Evolutionary conservation across 2,329 filamentous ascomycete genomes (phyloP).

Genomic region (Microdochium trichocladiopsis): DNA sequence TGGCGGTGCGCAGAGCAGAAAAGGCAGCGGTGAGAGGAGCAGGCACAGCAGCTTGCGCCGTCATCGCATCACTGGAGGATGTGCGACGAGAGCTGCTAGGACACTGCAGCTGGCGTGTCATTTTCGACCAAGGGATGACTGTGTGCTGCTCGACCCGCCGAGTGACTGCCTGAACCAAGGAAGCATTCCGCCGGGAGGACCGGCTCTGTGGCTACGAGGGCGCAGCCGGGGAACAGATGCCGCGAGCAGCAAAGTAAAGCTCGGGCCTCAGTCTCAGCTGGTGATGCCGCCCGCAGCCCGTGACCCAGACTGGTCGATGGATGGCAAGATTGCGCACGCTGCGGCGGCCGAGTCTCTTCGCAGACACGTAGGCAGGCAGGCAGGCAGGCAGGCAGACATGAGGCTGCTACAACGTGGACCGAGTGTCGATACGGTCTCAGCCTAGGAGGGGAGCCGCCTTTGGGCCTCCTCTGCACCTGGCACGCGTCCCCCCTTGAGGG

Average conservation of each 20-base stretch:
- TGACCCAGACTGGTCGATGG: not conserved
- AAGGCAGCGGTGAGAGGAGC: too few species aligned
- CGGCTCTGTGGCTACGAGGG: not conserved
- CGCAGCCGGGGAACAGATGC: not conserved
- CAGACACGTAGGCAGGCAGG: too few species aligned
- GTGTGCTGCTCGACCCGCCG: constrained; percentile 14
- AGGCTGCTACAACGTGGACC: not conserved
- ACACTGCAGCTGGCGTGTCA: too few species aligned
- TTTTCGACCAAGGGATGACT: constrained; percentile 1
- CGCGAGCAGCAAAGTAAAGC: not conserved
- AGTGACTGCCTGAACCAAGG: constrained; percentile 12
- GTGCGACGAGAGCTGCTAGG: too few species aligned
- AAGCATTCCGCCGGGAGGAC: constrained; percentile 7
- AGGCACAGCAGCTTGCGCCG: too few species aligned
- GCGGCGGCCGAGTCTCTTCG: too few species aligned
- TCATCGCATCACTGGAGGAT: too few species aligned
- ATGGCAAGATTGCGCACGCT: not conserved
- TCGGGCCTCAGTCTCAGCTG: not conserved
- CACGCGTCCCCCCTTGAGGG: not conserved
- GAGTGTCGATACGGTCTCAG: not conserved
- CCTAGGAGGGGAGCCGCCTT: not conserved
- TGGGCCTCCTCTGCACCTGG: not conserved
- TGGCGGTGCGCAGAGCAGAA: too few species aligned
- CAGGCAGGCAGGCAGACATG: too few species aligned
- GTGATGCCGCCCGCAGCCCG: not conserved